These are phyloP conservation scores for Diaporthe velutina DNA, from an alignment of 2,329 filamentous ascomycete genomes.

Conservation along the genomic window DNA sequence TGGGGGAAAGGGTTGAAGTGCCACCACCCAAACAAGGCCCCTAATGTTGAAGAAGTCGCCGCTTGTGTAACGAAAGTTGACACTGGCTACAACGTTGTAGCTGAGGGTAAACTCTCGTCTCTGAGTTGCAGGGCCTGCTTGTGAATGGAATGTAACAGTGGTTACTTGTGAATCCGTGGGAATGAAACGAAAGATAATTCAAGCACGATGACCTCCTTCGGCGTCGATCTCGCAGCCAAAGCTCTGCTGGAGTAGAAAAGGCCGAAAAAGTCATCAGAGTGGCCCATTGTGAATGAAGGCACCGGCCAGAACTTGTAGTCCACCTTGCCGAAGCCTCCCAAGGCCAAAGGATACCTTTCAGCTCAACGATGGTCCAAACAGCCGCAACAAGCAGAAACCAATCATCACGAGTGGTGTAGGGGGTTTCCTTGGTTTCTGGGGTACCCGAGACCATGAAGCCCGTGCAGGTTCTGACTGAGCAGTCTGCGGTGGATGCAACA, in stretches of 20 bases:
- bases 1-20: background rate
- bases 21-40: background rate
- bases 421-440: background rate
- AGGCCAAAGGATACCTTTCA: background rate
- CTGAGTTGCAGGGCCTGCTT: background rate
- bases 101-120: background rate
- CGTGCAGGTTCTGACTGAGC: background rate
- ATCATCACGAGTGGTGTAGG: background rate
- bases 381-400: background rate
- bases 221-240: background rate
- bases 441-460: background rate
- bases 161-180: background rate
- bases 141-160: background rate
- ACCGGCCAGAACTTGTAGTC: background rate
- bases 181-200: no score
- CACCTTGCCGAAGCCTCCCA: background rate
- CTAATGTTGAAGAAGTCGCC: no score
- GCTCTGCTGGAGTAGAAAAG: background rate
- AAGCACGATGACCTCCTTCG: background rate
- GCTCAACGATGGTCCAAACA: background rate
- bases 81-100: no score
- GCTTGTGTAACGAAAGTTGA: no score
- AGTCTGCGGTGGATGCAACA: background rate
- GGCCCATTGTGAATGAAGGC: background rate
- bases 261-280: background rate